phyloP scores from a whole-genome alignment of 2,329 filamentous ascomycete genomes.

The Arachnopeziza araneosa region DNA sequence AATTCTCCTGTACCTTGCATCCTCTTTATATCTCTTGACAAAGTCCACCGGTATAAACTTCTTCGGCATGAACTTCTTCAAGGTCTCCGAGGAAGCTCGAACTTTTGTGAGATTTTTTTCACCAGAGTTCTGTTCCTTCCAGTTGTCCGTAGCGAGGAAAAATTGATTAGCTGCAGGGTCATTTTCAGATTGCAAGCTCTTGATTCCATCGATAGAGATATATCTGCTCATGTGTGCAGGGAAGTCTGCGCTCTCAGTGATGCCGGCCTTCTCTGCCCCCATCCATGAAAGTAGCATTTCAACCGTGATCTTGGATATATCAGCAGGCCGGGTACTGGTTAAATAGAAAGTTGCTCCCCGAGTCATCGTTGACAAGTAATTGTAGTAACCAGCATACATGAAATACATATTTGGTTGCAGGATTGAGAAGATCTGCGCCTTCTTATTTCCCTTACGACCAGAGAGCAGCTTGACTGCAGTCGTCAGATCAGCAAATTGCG shows the following conservation, averaged over 20 bases:
- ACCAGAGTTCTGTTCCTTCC: background rate
- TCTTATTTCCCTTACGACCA: slow-evolving; percentile 9
- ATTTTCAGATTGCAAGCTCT: slow-evolving; percentile 5
- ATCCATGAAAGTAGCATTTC: slow-evolving; percentile 19
- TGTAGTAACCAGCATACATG: slow-evolving; percentile 12
- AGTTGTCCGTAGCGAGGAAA: background rate
- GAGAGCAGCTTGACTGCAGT: slow-evolving; percentile 7
- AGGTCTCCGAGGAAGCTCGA: slow-evolving; percentile 1
- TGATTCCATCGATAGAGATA: slow-evolving; percentile 3
- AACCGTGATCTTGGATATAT: slow-evolving; percentile 15
- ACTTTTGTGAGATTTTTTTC: slow-evolving; percentile 6
- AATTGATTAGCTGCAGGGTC: slow-evolving; percentile 5
- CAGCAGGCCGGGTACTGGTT: slow-evolving; percentile 1
- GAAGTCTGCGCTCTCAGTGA: background rate
- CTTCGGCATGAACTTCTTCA: slow-evolving; percentile 14
- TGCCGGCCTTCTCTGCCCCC: slow-evolving; percentile 15
- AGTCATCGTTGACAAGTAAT: slow-evolving; percentile 14
- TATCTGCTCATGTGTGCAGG: slow-evolving; percentile 10
- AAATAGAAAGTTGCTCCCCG: slow-evolving; percentile 15
- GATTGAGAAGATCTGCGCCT: slow-evolving; percentile 13
- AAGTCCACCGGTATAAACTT: slow-evolving; percentile 14
- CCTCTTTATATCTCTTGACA: slow-evolving; percentile 12
- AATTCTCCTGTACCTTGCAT: slow-evolving; percentile 10
- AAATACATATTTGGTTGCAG: slow-evolving; percentile 5
- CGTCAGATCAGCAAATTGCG: slow-evolving; percentile 13